Evolutionary conservation across 805 yeast genomes (phyloP).

Genomic region (Yarrowia sp.): DNA sequence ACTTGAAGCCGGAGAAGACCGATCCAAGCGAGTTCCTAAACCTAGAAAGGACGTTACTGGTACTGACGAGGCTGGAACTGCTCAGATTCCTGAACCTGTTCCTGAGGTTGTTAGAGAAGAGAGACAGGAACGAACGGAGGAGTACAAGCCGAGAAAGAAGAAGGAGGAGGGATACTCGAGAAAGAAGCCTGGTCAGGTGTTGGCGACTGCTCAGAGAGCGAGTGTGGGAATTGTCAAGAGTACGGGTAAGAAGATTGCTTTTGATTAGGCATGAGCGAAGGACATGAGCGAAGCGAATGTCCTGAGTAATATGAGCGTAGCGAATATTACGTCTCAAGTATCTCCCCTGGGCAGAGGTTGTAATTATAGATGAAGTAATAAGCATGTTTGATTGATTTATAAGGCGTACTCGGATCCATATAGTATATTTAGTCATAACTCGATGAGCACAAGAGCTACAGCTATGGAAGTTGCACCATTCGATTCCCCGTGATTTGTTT

Average conservation of each 20-base stretch:
- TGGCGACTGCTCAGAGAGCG: slow-evolving; percentile 85
- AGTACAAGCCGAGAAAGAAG: slow-evolving; percentile 8
- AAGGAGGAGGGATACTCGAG: slow-evolving; percentile 30
- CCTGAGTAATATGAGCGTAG: no score
- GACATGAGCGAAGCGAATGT: background rate
- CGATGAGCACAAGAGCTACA: no score
- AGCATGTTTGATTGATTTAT: no score
- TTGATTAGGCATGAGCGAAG: slow-evolving; percentile 43
- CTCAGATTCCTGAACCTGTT: slow-evolving; percentile 1
- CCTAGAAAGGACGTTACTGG: slow-evolving; percentile 14
- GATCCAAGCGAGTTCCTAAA: slow-evolving; percentile 59
- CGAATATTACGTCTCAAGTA: no score
- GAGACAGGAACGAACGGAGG: background rate
- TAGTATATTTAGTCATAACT: no score
- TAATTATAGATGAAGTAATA: no score
- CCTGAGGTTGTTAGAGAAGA: background rate
- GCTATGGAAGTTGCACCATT: no score
- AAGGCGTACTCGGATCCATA: no score
- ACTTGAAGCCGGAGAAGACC: slow-evolving; percentile 92
- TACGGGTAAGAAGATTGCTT: slow-evolving; percentile 80
- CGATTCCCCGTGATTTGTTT: no score
- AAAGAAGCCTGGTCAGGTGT: slow-evolving; percentile 66
- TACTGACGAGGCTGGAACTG: background rate
- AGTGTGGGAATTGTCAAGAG: slow-evolving; percentile 86
- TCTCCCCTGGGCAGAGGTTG: no score